Base-by-base conservation (phyloP, 495 filamentous ascomycete genomes). In the Haplographium delicatum region DNA sequence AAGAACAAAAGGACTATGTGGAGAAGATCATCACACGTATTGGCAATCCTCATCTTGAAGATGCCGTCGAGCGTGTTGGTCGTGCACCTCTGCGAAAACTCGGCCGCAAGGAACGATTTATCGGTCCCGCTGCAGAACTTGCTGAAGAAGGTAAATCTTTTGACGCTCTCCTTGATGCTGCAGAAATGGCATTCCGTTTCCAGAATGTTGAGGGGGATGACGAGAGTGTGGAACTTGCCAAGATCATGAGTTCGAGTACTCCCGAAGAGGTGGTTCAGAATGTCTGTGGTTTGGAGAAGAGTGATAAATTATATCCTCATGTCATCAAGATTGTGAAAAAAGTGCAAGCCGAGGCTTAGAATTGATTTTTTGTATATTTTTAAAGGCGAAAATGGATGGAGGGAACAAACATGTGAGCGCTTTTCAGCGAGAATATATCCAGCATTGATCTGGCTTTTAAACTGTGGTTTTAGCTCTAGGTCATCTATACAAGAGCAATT, bases 81-180 rank as follows among this genome's bases (percentile, higher is more conserved):
- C 91, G 93, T 63, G 93, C 91, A 33, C 93, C 93, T 8, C 70
- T 97, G 49, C 82, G 93, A 65, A 98, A 98, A 76, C 76, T 97
- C 11, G 82, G 82, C 49, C 85, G 89, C 63, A 88, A 89, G 67
- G 93, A 98, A 68, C 88, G 93, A 28, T 94, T 98, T 73, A 85
- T 98, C 65, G 90, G 88, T 53, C 93, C 93, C 19, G 90, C 90
- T 11, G 78, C 87, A 13, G 81, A 90, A 60, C 75, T 95, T 22
- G 88, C 87, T 20, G 88, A 96, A 72, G 69, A 75, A 25, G 86
- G 84, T 39, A 72, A 84, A 65, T 79, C 84, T 60, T 81, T 76
- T 56, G 69, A 78, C n/a, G 79, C 76, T 3, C 69, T 96, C 22
- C 62, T 96, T 44, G 84, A 79, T 39, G 84, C 85, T 33, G 73